phyloP scores from a whole-genome alignment of 306 rosid species.

The Sindora glabra region DNA sequence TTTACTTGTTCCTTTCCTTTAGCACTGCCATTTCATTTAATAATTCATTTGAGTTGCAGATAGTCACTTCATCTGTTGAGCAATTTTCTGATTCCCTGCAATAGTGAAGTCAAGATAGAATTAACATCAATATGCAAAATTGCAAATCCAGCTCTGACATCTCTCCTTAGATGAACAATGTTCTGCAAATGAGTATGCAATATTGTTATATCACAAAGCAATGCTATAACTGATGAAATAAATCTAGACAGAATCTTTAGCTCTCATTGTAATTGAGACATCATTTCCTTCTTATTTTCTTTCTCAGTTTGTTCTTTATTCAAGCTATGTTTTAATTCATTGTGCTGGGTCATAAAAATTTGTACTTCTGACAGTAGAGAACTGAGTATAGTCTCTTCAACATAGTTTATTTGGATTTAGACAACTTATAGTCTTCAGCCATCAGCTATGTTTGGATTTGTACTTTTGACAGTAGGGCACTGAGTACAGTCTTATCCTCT shows the following conservation, averaged over 20 bases:
- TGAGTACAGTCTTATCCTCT: conserved; percentile 41
- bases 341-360: conserved; percentile 40
- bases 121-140: background rate
- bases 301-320: conserved; percentile 48
- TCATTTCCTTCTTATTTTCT: conserved; percentile 47
- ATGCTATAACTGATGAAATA: no score
- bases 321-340: conserved; percentile 36
- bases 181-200: background rate
- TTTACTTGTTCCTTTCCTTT: conserved; percentile 59
- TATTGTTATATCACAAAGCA: no score
- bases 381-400: conserved; percentile 21
- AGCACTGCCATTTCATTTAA: conserved; percentile 54
- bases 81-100: conserved; percentile 37
- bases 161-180: background rate
- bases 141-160: background rate
- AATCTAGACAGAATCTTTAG: no score
- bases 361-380: conserved; percentile 48
- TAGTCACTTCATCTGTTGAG: conserved; percentile 19
- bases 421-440: conserved; percentile 11
- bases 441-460: conserved; percentile 46
- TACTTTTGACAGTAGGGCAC: conserved; percentile 55
- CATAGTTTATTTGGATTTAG: no score
- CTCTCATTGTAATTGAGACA: conserved; percentile 52
- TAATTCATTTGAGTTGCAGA: conserved; percentile 27
- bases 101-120: background rate